A percentile compares a stretch with the other conserved stretches of the same genome.
phyloP scores from a whole-genome alignment of 768 basidiomycete species.

The Calocybe gangraenosa region DNA sequence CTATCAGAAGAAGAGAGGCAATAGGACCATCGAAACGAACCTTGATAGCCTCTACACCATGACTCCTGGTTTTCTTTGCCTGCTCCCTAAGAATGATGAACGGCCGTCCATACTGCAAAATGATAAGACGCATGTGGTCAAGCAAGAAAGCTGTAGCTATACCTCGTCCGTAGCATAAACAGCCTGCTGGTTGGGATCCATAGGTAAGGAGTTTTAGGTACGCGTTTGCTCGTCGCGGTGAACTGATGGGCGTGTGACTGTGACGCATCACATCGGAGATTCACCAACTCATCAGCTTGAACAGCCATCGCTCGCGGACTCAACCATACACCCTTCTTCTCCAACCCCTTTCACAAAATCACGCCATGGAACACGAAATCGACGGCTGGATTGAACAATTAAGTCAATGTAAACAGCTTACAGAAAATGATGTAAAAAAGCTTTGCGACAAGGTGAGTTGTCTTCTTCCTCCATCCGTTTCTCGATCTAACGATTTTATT shows the following conservation, averaged over 20 bases:
- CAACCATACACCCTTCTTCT: constrained; percentile 22
- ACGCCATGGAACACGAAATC: constrained; percentile 69
- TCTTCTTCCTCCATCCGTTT: constrained; percentile 11
- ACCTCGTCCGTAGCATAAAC: constrained; percentile 89
- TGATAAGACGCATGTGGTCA: constrained; percentile 12
- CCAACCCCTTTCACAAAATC: constrained; percentile 25
- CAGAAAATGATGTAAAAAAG: constrained; percentile 93
- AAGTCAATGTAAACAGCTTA: constrained; percentile 94
- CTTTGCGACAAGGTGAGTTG: constrained; percentile 91
- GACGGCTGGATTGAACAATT: constrained; percentile 97
- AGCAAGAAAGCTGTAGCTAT: background rate
- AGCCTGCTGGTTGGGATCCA: constrained; percentile 54
- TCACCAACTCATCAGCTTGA: constrained; percentile 24
- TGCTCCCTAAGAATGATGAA: constrained; percentile 97
- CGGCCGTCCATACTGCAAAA: constrained; percentile 80
- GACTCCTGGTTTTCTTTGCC: constrained; percentile 83
- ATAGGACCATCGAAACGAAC: constrained; percentile 32
- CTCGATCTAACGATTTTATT: constrained; percentile 20
- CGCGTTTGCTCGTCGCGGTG: constrained; percentile 29
- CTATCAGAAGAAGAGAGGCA: constrained; percentile 7
- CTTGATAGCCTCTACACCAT: constrained; percentile 95
- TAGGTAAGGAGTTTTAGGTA: constrained; percentile 14
- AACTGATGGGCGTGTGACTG: constrained; percentile 23
- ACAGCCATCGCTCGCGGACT: constrained; percentile 31
- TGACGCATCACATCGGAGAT: constrained; percentile 29